Conservation (phyloP, 768 basidiomycete genomes). For the Lenzites betulinus region DNA sequence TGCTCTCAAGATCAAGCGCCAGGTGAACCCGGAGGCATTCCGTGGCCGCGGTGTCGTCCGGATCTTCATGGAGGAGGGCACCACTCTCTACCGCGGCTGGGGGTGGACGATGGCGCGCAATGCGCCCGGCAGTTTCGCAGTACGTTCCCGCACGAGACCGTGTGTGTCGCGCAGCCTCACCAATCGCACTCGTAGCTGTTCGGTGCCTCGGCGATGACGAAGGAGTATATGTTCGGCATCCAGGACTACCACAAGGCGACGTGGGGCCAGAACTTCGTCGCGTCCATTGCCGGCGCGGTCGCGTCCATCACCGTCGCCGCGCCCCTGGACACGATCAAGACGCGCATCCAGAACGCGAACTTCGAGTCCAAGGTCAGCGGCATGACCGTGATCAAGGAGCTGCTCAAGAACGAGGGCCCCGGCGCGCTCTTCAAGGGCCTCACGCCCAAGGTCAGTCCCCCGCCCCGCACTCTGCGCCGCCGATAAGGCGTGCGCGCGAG, state of each 20-base stretch:
- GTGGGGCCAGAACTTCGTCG: constrained; percentile 96
- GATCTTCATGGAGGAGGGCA: constrained; percentile 90
- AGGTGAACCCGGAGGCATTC: constrained; percentile 98
- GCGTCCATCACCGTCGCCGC: constrained; percentile 96
- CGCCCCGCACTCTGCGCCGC: not conserved
- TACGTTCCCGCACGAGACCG: constrained; percentile 42
- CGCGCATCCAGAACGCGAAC: constrained; percentile 97
- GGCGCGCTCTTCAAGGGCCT: constrained; percentile 94
- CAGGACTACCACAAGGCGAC: constrained; percentile 93
- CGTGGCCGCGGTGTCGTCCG: constrained; percentile 88
- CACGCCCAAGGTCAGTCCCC: constrained; percentile 79
- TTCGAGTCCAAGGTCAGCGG: constrained; percentile 87
- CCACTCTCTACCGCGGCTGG: constrained; percentile 94
- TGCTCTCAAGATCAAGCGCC: constrained; percentile 97
- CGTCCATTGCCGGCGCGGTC: constrained; percentile 91
- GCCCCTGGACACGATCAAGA: constrained; percentile 95
- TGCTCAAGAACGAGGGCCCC: constrained; percentile 84
- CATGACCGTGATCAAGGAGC: constrained; percentile 77
- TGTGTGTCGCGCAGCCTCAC: not conserved
- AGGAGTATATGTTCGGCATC: constrained; percentile 90
- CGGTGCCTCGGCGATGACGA: constrained; percentile 92
- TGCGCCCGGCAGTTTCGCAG: constrained; percentile 93
- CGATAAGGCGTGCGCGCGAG: not conserved
- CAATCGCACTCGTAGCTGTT: constrained; percentile 67
- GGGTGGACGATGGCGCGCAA: constrained; percentile 99